Conservation (phyloP, 352 stramenopile species). For the Phytophthora meadii region DNA sequence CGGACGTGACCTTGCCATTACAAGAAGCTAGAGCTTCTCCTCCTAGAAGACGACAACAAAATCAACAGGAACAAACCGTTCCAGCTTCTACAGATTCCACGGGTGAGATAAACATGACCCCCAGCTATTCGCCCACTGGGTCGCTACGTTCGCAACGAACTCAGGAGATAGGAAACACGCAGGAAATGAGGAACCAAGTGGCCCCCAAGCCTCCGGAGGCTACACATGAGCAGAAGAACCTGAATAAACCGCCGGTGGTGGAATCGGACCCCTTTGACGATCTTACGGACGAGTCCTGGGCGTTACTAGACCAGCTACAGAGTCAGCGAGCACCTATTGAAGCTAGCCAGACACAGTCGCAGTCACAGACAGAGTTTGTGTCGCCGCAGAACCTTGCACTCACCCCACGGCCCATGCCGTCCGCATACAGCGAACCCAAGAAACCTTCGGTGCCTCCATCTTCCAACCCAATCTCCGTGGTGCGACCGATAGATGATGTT, state of each 20-base stretch:
- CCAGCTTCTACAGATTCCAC: conserved; percentile 1
- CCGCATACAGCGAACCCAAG: conserved; percentile 13
- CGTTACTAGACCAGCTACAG: conserved; percentile 73
- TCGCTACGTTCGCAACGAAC: conserved; percentile 22
- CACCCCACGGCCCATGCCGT: conserved; percentile 41
- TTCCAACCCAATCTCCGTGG: conserved; percentile 18
- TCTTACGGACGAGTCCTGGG: conserved; percentile 84
- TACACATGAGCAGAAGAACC: conserved; percentile 9
- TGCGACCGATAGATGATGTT: conserved; percentile 25
- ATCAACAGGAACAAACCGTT: neutral
- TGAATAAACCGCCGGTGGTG: conserved; percentile 17
- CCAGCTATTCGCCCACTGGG: conserved; percentile 29
- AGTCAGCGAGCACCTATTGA: conserved; percentile 47
- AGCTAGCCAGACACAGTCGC: conserved; percentile 14
- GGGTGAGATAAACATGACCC: conserved; percentile 14
- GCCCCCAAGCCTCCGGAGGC: neutral
- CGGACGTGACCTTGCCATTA: conserved; percentile 18
- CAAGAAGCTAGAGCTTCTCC: neutral
- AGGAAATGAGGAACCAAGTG: conserved; percentile 12
- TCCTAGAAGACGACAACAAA: neutral
- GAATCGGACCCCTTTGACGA: conserved; percentile 62
- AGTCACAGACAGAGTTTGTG: conserved; percentile 38
- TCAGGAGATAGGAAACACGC: conserved; percentile 16
- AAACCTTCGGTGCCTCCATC: conserved; percentile 11
- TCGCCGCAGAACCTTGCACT: conserved; percentile 36